Evolutionary conservation across 2,329 filamentous ascomycete genomes (phyloP).

Genomic region (Scortechinia acanthostroma): DNA sequence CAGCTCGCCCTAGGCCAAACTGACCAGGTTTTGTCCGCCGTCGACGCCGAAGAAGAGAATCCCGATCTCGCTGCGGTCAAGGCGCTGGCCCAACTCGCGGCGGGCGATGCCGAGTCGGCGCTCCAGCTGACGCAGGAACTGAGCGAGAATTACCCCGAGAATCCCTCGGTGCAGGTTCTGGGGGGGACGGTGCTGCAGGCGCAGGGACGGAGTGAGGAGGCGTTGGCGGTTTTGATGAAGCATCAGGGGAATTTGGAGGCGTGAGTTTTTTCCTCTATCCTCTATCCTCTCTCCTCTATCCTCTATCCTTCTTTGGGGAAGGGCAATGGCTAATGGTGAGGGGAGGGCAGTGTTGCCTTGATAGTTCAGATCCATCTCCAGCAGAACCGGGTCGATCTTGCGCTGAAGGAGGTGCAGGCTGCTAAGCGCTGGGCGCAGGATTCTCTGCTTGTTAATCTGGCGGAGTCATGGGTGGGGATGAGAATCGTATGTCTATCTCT

Average conservation of each 20-base stretch:
- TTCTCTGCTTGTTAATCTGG: conserved; percentile 84
- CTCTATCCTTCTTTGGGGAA: conserved; percentile 2
- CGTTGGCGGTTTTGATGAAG: conserved; percentile 69
- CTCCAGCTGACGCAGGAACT: conserved; percentile 60
- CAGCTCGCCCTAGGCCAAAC: conserved; percentile 77
- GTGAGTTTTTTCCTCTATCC: conserved; percentile 38
- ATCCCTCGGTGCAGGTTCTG: conserved; percentile 73
- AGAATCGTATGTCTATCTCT: conserved; percentile 54
- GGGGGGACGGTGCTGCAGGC: conserved; percentile 76
- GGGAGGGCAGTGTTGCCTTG: conserved; percentile 59
- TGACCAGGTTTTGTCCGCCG: conserved; percentile 63
- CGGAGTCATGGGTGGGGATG: conserved; percentile 90
- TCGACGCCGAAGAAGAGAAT: conserved; percentile 48
- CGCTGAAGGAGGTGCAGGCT: conserved; percentile 77
- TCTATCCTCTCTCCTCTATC: too few relatives aligned
- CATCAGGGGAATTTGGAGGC: conserved; percentile 67
- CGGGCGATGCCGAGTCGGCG: conserved; percentile 56
- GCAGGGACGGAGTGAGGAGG: conserved; percentile 77
- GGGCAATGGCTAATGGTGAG: not conserved
- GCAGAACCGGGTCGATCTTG: conserved; percentile 86
- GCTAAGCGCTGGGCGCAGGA: conserved; percentile 94
- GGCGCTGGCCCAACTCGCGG: conserved; percentile 62
- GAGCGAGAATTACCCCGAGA: conserved; percentile 60
- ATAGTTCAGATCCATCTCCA: conserved; percentile 87
- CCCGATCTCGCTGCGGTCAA: conserved; percentile 73